Evolutionary conservation across 2,329 filamentous ascomycete species (phyloP).

Genomic region (Massarina eburnea): DNA sequence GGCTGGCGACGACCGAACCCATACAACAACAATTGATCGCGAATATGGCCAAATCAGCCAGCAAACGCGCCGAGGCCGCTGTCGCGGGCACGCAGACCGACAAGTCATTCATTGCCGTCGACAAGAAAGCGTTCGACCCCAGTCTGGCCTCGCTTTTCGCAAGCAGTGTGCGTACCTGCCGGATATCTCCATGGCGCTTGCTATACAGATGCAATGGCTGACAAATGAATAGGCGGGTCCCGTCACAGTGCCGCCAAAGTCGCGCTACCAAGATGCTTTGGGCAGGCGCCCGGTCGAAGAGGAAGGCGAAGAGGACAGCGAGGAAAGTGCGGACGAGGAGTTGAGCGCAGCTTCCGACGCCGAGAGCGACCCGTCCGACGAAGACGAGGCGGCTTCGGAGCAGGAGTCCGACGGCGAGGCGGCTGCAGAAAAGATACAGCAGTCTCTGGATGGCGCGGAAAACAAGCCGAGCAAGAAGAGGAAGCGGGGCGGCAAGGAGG

Average conservation of each 20-base stretch:
- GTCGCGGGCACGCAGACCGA: slow-evolving; percentile 8
- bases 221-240: slow-evolving; percentile 33
- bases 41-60: slow-evolving; percentile 37
- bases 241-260: slow-evolving; percentile 43
- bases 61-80: slow-evolving; percentile 23
- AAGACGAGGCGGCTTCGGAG: slow-evolving; percentile 20
- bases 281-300: slow-evolving; percentile 33
- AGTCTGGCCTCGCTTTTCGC: slow-evolving; percentile 52
- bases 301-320: slow-evolving; percentile 47
- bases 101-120: slow-evolving; percentile 24
- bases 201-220: slow-evolving; percentile 1
- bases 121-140: slow-evolving; percentile 46
- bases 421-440: slow-evolving; percentile 24
- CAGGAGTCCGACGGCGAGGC: slow-evolving; percentile 25
- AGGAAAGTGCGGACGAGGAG: slow-evolving; percentile 8
- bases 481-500: slow-evolving; percentile 60
- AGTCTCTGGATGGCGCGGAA: slow-evolving; percentile 23
- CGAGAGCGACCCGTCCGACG: slow-evolving; percentile 23
- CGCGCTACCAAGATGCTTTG: slow-evolving; percentile 39
- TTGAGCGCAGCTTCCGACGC: slow-evolving; percentile 22
- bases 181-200: slow-evolving; percentile 6
- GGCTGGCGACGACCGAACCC: slow-evolving; percentile 3
- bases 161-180: slow-evolving; percentile 37
- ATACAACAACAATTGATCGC: slow-evolving; percentile 11
- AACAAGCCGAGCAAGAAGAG: slow-evolving; percentile 41